Evolutionary conservation across 2,329 filamentous ascomycete genomes (phyloP).

Genomic region (Hansfordia pulvinata): DNA sequence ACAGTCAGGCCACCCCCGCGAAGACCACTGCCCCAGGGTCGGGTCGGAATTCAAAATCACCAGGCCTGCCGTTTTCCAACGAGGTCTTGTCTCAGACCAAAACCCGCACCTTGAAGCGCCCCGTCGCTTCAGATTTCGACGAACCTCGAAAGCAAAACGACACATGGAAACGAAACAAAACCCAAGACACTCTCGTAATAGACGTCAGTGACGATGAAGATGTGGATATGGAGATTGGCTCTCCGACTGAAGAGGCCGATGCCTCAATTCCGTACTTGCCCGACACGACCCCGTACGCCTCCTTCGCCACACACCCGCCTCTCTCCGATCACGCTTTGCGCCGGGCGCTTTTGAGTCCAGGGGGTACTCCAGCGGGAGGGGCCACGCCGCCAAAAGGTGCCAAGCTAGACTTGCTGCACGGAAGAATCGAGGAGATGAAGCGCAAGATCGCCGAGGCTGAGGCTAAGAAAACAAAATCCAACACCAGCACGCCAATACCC

Average conservation of each 20-base stretch:
- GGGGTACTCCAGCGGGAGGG: no score
- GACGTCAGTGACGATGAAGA: slow-evolving; percentile 68
- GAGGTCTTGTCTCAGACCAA: slow-evolving; percentile 8
- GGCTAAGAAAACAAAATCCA: slow-evolving; percentile 27
- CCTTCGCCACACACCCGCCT: slow-evolving; percentile 30
- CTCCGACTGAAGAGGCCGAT: slow-evolving; percentile 26
- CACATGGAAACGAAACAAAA: slow-evolving; percentile 43
- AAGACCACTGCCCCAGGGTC: no score
- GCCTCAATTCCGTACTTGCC: slow-evolving; percentile 17
- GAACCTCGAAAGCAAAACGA: slow-evolving; percentile 27
- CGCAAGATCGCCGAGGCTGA: slow-evolving; percentile 44
- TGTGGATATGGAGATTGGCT: slow-evolving; percentile 55
- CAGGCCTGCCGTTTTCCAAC: no score
- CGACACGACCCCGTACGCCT: slow-evolving; percentile 19
- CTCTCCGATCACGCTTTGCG: slow-evolving; percentile 27
- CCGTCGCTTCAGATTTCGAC: slow-evolving; percentile 59
- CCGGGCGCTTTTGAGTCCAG: no score
- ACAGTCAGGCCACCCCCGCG: no score
- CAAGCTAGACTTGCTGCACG: slow-evolving; percentile 17
- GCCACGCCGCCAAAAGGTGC: no score
- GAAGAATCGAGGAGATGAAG: slow-evolving; percentile 47
- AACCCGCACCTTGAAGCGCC: slow-evolving; percentile 34
- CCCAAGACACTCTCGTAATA: slow-evolving; percentile 50
- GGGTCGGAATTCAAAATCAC: no score
- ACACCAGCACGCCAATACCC: no score